Conservation (phyloP, 768 basidiomycete species). For the Leucosporidium creatinivorum region DNA sequence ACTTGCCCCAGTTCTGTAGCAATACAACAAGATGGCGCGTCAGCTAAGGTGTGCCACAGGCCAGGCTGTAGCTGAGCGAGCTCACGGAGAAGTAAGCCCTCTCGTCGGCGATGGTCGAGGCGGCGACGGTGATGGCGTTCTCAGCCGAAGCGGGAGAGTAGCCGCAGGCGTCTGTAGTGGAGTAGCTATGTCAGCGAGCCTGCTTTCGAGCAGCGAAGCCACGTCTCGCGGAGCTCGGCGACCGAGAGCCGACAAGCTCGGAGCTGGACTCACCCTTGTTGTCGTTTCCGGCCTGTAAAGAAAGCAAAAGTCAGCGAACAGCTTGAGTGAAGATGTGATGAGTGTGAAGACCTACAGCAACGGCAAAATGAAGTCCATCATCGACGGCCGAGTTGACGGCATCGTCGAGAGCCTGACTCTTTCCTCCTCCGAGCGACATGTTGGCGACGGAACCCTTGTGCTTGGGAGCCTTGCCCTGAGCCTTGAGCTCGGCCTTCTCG, state of each 20-base stretch:
- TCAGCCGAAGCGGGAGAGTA: constrained; percentile 87
- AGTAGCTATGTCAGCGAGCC: too few species aligned
- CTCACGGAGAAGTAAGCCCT: constrained; percentile 50
- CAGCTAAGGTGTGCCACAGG: too few species aligned
- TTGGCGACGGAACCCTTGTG: constrained; percentile 88
- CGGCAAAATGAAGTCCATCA: constrained; percentile 85
- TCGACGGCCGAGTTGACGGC: constrained; percentile 79
- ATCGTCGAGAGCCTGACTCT: constrained; percentile 72
- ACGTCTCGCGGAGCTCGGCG: neutral
- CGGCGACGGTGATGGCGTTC: constrained; percentile 90
- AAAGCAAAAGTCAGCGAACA: too few species aligned
- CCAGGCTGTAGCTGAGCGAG: too few species aligned
- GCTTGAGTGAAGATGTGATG: neutral
- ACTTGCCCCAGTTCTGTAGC: too few species aligned
- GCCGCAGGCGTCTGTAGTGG: constrained; percentile 61
- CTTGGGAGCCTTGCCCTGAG: constrained; percentile 64
- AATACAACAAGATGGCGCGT: too few species aligned
- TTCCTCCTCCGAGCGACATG: constrained; percentile 96
- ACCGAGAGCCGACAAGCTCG: neutral
- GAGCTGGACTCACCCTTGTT: constrained; percentile 24
- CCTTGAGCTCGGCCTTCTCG: constrained; percentile 50
- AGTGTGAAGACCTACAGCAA: constrained; percentile 49
- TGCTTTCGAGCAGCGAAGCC: neutral
- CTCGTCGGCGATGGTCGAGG: constrained; percentile 48
- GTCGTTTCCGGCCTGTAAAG: constrained; percentile 28